phyloP scores from a whole-genome alignment of 2,329 filamentous ascomycete genomes.

The Diaporthe citrichinensis region DNA sequence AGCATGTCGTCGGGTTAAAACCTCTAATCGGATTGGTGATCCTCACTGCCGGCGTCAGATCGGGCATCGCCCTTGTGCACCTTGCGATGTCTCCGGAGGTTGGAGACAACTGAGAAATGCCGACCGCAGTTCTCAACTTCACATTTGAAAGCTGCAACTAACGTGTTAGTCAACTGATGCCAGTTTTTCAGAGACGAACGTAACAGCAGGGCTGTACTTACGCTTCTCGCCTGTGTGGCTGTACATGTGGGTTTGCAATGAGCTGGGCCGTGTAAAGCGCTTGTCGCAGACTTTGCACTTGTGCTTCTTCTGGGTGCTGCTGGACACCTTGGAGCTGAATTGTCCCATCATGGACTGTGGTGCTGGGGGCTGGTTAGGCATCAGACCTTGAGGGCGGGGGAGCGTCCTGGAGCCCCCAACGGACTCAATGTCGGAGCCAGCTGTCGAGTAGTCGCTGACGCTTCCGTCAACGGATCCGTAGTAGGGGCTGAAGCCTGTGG shows the following conservation, averaged over 20 bases:
- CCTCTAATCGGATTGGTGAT: conserved; percentile 71
- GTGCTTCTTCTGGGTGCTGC: conserved; percentile 98
- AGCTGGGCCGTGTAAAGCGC: conserved; percentile 94
- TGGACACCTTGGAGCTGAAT: conserved; percentile 96
- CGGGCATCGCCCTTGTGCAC: conserved; percentile 87
- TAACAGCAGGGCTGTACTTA: conserved; percentile 66
- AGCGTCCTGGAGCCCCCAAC: conserved; percentile 82
- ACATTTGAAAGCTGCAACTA: conserved; percentile 83
- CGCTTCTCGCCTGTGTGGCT: conserved; percentile 98
- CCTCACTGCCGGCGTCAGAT: conserved; percentile 75
- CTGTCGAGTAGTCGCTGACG: conserved; percentile 93
- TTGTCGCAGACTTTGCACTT: conserved; percentile 99
- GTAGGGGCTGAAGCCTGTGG: conserved; percentile 84
- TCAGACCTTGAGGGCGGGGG: conserved; percentile 78
- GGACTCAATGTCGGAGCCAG: conserved; percentile 88
- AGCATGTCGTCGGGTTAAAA: background rate
- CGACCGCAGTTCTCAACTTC: conserved; percentile 95
- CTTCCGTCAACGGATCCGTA: conserved; percentile 85
- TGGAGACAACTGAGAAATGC: conserved; percentile 97
- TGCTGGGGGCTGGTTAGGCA: conserved; percentile 77
- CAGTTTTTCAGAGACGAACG: background rate
- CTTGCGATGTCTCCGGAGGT: conserved; percentile 93
- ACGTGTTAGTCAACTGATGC: conserved; percentile 36
- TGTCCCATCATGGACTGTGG: conserved; percentile 99
- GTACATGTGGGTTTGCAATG: conserved; percentile 97